phyloP scores from a whole-genome alignment of 2,329 filamentous ascomycete genomes.

The Trichoderma harzianum region DNA sequence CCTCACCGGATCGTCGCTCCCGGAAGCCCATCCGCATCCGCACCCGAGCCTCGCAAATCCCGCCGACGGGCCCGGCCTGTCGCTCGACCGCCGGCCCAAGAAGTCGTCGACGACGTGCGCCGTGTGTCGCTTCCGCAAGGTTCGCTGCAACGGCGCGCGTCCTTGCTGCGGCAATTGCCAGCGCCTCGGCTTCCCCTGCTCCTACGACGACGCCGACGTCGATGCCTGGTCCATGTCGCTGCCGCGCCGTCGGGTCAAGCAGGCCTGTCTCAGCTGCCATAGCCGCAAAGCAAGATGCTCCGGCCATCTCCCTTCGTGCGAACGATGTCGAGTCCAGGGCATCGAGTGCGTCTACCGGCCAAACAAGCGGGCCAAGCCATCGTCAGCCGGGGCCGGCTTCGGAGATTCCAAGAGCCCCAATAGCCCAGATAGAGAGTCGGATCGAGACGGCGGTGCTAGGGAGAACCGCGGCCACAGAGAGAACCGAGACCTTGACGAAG shows the following conservation, averaged over 20 bases:
- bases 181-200: slow-evolving; percentile 55
- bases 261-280: slow-evolving; percentile 57
- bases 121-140: slow-evolving; percentile 54
- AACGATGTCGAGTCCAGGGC: slow-evolving; percentile 47
- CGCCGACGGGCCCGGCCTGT: slow-evolving; percentile 17
- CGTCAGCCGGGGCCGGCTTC: slow-evolving; percentile 22
- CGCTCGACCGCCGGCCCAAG: slow-evolving; percentile 35
- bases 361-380: slow-evolving; percentile 39
- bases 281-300: slow-evolving; percentile 57
- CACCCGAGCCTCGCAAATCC: not conserved
- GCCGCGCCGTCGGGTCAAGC: slow-evolving; percentile 52
- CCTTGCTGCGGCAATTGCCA: slow-evolving; percentile 57
- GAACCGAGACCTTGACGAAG: slow-evolving; percentile 30
- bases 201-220: slow-evolving; percentile 49
- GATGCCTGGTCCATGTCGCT: slow-evolving; percentile 43
- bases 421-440: slow-evolving; percentile 34
- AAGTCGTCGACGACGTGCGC: slow-evolving; percentile 49
- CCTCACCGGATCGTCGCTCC: slow-evolving; percentile 10
- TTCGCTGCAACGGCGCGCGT: slow-evolving; percentile 54
- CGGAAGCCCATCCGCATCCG: slow-evolving; percentile 8
- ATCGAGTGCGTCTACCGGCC: slow-evolving; percentile 55
- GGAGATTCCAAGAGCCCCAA: slow-evolving; percentile 27
- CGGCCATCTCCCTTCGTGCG: slow-evolving; percentile 54
- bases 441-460: slow-evolving; percentile 17
- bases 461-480: not conserved